Evolutionary conservation across 305 asterid genomes (phyloP).

Genomic region (Fraxinus floribunda): DNA sequence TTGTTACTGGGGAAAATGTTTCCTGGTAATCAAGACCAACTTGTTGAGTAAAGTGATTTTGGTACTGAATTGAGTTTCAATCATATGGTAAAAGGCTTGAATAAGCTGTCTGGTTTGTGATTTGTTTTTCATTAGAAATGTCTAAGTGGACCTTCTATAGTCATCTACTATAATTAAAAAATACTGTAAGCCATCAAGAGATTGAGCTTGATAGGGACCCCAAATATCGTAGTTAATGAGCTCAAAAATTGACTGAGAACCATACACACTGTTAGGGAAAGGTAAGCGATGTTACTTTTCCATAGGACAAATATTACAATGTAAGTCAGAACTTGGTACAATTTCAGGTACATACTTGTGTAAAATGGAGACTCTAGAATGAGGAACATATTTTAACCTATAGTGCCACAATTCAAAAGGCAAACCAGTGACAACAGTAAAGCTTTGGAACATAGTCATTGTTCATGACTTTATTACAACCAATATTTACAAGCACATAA

Average conservation of each 20-base stretch:
- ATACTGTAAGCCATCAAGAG: neutral
- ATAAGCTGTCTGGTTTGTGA: neutral
- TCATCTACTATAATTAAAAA: no score
- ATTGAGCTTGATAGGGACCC: neutral
- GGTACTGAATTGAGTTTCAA: neutral
- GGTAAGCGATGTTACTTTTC: neutral
- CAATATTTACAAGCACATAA: neutral
- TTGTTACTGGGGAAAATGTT: no score
- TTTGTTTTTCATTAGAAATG: neutral
- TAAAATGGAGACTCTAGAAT: neutral
- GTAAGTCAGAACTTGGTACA: neutral
- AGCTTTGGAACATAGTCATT: neutral
- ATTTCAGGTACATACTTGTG: neutral
- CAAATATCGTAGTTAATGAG: neutral
- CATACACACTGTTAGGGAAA: neutral
- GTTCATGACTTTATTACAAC: neutral
- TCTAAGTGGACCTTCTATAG: no score
- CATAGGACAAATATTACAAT: neutral
- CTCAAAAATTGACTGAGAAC: neutral
- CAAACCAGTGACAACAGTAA: neutral
- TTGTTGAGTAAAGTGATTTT: no score
- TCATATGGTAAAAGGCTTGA: neutral
- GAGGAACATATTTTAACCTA: no score
- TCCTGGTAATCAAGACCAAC: no score
- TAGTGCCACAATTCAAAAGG: neutral